phyloP scores from a whole-genome alignment of 495 filamentous ascomycete species.

The Talaromyces trachyspermus region DNA sequence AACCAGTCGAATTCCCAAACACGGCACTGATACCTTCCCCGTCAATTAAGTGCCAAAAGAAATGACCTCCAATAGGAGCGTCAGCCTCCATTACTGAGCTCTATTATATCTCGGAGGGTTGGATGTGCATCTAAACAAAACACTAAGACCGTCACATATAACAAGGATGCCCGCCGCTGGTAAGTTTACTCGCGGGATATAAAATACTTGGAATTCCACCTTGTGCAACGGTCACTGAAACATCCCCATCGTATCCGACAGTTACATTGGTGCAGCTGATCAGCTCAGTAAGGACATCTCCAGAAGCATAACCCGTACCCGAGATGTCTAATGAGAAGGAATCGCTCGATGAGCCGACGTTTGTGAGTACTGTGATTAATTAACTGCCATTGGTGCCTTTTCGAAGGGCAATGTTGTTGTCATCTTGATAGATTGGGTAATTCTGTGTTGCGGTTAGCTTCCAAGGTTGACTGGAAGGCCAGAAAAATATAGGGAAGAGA shows the following conservation, averaged over 20 bases:
- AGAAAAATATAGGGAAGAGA: background rate
- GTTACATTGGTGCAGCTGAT: constrained; percentile 34
- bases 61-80: too few relatives aligned
- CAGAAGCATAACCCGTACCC: constrained; percentile 30
- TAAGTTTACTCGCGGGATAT: constrained; percentile 10
- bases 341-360: constrained; percentile 41
- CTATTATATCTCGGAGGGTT: too few relatives aligned
- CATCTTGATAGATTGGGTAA: constrained; percentile 48
- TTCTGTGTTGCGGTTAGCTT: constrained; percentile 26
- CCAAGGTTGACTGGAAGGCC: background rate
- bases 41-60: too few relatives aligned
- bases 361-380: constrained; percentile 54
- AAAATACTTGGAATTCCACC: constrained; percentile 24
- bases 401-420: constrained; percentile 51
- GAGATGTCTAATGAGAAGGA: constrained; percentile 40
- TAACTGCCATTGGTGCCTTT: constrained; percentile 52
- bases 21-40: too few relatives aligned
- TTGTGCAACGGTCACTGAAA: constrained; percentile 28
- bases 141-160: too few relatives aligned
- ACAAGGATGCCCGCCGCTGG: background rate
- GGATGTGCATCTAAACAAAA: too few relatives aligned
- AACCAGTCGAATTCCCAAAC: too few relatives aligned
- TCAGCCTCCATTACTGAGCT: too few relatives aligned
- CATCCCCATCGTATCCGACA: constrained; percentile 23
- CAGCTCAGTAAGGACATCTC: constrained; percentile 34